Base-by-base conservation (phyloP, 2,329 filamentous ascomycete genomes). In the Camptophora hylomeconis region DNA sequence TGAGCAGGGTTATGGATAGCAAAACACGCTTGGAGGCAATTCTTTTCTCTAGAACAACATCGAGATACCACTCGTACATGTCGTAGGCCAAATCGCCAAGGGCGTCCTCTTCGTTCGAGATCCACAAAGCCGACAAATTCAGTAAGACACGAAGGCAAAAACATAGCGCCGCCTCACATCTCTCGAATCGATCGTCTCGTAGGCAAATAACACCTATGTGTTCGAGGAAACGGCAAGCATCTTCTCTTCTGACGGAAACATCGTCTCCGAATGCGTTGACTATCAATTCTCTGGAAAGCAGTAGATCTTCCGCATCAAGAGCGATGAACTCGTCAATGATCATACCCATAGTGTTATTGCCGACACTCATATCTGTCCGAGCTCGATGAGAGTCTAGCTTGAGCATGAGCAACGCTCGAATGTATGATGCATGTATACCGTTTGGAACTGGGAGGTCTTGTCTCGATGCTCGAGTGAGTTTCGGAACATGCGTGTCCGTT, bases 51-150 rank as follows among this genome's bases (percentile, higher is more conserved):
- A 93, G 56, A 17, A 75, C 69, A 11, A 65, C 65, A 30, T 71
- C 69, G 25, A 84, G 67, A 40, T 89, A 77, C 59, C 83, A 82
- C 24, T 69, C 58, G 51, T 95, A 95, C 12, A 94, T 58, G 36
- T 92, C 77, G 12, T 73, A 68, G 3, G 77, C 80, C 21, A 69
- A 63, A 3, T 70, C 67, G n/a, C 65, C 66, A 3, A 93, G 58
- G 1, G 72, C 60, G 18, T 67, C 65, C 13, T 62, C 58, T 21
- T 67, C 50, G 2, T 51, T 61, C 2, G 64, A 56, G 10, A 59
- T 59, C 81, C 81, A 89, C 20, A 71, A 57, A 8, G 57, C 52
- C 20, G 72, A 67, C 28, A 82, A 64, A 19, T 67, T 70, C 28
- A 68, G 58, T 49, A 93, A 67, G 31, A 80, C 57, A 25, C 77